Percentiles rank a stretch among this genome's conserved stretches.
phyloP scores from a whole-genome alignment of 73 alveolate genomes.

The Paramecium tetraurelia region DNA sequence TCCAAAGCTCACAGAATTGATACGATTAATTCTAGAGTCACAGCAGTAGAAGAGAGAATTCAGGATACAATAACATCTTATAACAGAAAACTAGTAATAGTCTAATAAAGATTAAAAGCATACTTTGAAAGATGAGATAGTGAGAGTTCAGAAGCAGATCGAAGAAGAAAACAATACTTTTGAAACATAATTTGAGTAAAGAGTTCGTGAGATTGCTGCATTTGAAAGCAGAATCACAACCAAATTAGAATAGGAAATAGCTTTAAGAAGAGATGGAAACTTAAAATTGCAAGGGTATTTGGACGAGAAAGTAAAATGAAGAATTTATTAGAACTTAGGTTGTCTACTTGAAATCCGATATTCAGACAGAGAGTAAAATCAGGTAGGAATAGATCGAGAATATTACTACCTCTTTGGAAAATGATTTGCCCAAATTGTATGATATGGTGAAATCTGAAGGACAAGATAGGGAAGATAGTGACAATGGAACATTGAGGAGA shows the following conservation, averaged over 20 bases:
- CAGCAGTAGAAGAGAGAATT: slow-evolving; percentile 51
- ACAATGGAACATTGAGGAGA: slow-evolving; percentile 55
- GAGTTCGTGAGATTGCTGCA: slow-evolving; percentile 64
- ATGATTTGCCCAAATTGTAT: slow-evolving; percentile 61
- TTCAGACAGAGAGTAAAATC: slow-evolving; percentile 57
- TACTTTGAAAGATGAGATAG: slow-evolving; percentile 58
- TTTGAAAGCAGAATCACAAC: slow-evolving; percentile 57
- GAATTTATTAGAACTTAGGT: not conserved
- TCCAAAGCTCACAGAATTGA: slow-evolving; percentile 62
- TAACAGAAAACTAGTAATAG: slow-evolving; percentile 15
- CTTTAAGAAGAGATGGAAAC: slow-evolving; percentile 59
- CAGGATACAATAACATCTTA: slow-evolving; percentile 44
- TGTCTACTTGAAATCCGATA: slow-evolving; percentile 58
- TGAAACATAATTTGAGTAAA: slow-evolving; percentile 57
- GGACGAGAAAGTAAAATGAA: slow-evolving; percentile 52
- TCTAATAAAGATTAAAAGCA: not conserved
- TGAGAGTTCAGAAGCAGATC: slow-evolving; percentile 28
- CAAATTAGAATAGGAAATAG: slow-evolving; percentile 54
- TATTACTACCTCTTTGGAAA: slow-evolving; percentile 56
- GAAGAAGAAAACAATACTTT: slow-evolving; percentile 57
- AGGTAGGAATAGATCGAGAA: slow-evolving; percentile 48
- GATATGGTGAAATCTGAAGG: slow-evolving; percentile 60
- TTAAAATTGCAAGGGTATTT: slow-evolving; percentile 30
- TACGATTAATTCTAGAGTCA: slow-evolving; percentile 38
- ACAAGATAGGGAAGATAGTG: slow-evolving; percentile 55